Conservation (phyloP, 177 flowering plant species). For the Vitis hybrid region DNA sequence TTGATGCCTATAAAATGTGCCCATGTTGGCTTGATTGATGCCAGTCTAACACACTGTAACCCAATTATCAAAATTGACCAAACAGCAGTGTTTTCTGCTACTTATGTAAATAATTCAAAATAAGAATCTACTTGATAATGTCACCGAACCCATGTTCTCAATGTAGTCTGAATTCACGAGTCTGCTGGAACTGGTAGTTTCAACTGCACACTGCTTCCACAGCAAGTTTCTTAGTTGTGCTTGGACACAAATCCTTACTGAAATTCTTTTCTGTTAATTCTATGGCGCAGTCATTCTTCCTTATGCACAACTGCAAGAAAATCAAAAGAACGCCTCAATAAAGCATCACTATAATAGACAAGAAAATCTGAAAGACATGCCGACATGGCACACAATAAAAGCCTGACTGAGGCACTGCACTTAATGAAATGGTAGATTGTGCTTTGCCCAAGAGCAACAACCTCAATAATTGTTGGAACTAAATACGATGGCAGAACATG, state of each 20-base stretch:
- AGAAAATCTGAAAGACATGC: background rate
- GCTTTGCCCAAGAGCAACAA: too few relatives aligned
- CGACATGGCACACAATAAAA: background rate
- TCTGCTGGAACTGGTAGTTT: slow-evolving; percentile 9
- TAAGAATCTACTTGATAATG: too few relatives aligned
- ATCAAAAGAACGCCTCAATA: slow-evolving; percentile 2
- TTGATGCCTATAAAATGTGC: too few relatives aligned
- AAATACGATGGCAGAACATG: too few relatives aligned
- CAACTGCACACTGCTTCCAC: slow-evolving; percentile 72
- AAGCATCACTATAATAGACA: too few relatives aligned
- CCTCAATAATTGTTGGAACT: too few relatives aligned
- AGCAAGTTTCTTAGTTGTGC: slow-evolving; percentile 56
- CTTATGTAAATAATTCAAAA: background rate
- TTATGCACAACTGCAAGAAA: slow-evolving; percentile 60
- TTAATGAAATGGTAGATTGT: too few relatives aligned
- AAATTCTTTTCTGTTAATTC: slow-evolving; percentile 50
- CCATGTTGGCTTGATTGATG: too few relatives aligned
- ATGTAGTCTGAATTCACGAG: background rate
- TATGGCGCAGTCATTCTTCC: slow-evolving; percentile 49
- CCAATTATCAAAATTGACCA: background rate
- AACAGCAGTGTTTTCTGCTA: background rate
- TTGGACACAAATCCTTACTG: slow-evolving; percentile 39
- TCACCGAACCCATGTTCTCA: background rate
- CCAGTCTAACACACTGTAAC: background rate
- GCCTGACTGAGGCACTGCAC: background rate